A percentile compares a stretch with the other conserved stretches of the same genome.
phyloP scores from a whole-genome alignment of 2,329 filamentous ascomycete species.

The Monosporascus sp. region DNA sequence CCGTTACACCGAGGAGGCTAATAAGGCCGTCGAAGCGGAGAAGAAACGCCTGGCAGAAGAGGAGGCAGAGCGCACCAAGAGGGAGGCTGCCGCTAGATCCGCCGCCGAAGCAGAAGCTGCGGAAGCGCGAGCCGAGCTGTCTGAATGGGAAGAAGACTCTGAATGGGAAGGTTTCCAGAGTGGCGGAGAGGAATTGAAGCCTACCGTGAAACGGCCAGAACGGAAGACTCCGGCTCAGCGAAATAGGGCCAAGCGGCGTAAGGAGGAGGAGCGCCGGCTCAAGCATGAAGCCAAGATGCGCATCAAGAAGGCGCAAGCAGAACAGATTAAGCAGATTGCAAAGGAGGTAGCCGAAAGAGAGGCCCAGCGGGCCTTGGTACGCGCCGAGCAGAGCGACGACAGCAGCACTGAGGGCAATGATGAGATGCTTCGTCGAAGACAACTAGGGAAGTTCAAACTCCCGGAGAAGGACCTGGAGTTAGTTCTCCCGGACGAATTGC shows the following conservation, averaged over 20 bases:
- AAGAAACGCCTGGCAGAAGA: slow-evolving; percentile 64
- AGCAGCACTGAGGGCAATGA: slow-evolving; percentile 55
- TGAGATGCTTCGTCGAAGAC: slow-evolving; percentile 60
- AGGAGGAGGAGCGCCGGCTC: slow-evolving; percentile 73
- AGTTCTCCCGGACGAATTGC: slow-evolving; percentile 74
- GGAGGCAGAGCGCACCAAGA: slow-evolving; percentile 60
- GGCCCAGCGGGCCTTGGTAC: slow-evolving; percentile 37
- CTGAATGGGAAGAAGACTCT: slow-evolving; percentile 79
- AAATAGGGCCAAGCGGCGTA: slow-evolving; percentile 83
- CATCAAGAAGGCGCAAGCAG: slow-evolving; percentile 65
- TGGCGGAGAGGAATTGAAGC: slow-evolving; percentile 61
- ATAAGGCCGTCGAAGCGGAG: slow-evolving; percentile 75
- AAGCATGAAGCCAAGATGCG: slow-evolving; percentile 74
- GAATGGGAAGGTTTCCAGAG: slow-evolving; percentile 90
- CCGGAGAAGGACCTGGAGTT: slow-evolving; percentile 78
- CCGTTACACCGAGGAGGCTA: slow-evolving; percentile 67
- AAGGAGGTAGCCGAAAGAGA: slow-evolving; percentile 58
- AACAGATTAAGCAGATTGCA: slow-evolving; percentile 66
- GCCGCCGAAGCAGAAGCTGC: slow-evolving; percentile 71
- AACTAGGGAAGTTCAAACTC: slow-evolving; percentile 67
- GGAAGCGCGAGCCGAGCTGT: slow-evolving; percentile 59
- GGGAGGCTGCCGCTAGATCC: slow-evolving; percentile 63
- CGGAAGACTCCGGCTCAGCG: slow-evolving; percentile 82
- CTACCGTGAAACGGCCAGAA: slow-evolving; percentile 69
- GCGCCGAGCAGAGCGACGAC: slow-evolving; percentile 38